phyloP scores from a whole-genome alignment of 1,139 yeast species.

The Debaryomyces coudertii region DNA sequence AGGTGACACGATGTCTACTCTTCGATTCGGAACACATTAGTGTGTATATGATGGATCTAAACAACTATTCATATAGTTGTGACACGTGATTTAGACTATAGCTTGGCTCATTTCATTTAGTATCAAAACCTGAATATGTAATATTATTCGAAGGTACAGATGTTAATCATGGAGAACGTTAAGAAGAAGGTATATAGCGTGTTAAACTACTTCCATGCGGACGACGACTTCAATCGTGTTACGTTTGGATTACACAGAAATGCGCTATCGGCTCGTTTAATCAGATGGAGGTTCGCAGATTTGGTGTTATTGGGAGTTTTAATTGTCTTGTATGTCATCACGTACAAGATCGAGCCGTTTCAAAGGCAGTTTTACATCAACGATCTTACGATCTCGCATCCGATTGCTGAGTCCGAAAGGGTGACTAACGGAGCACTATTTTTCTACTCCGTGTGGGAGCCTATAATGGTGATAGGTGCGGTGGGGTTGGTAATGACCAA shows the following conservation, averaged over 20 bases:
- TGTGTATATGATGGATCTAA: not conserved
- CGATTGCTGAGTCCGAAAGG: slow-evolving; percentile 67
- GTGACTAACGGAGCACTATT: slow-evolving; percentile 47
- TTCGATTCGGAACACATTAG: not conserved
- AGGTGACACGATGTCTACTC: too few relatives aligned
- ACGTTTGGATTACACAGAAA: slow-evolving; percentile 51
- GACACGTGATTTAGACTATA: not conserved
- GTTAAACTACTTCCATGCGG: slow-evolving; percentile 25
- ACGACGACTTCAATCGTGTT: slow-evolving; percentile 44
- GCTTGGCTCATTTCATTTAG: not conserved
- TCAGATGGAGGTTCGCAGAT: slow-evolving; percentile 68
- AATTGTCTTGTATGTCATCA: slow-evolving; percentile 45
- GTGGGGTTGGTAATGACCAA: slow-evolving; percentile 32
- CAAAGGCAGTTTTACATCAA: slow-evolving; percentile 63
- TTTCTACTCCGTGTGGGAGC: slow-evolving; percentile 43
- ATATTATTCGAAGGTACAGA: not conserved
- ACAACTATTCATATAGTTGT: not conserved
- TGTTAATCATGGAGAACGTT: slow-evolving; percentile 2
- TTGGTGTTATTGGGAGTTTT: slow-evolving; percentile 46
- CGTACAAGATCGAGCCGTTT: slow-evolving; percentile 58
- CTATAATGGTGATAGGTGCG: slow-evolving; percentile 31
- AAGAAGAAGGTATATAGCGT: slow-evolving; percentile 9
- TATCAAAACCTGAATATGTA: not conserved
- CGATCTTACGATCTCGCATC: slow-evolving; percentile 62
- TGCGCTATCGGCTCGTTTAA: slow-evolving; percentile 31